Base-by-base conservation (phyloP, 2,329 filamentous ascomycete genomes). In the Ophiostoma quercus region DNA sequence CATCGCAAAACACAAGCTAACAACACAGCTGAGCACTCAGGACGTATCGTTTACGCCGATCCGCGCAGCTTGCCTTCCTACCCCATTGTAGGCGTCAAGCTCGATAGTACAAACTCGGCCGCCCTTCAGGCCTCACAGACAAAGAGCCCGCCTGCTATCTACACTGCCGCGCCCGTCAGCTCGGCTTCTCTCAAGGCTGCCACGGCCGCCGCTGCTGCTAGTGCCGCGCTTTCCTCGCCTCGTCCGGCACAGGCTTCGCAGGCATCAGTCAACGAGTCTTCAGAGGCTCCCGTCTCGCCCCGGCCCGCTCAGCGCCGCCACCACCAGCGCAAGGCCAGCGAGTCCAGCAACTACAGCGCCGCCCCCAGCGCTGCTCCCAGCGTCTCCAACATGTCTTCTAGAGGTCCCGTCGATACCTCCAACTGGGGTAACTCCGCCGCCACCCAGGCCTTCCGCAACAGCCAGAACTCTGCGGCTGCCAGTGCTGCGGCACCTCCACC, bases 51-150 rank as follows among this genome's bases (percentile, higher is more conserved):
- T 78, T 91, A 92, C 82, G 91, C 91, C 71, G 85, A 87, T 75
- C 86, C 90, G 62, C 83, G 87, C 76, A 88, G 91, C 74, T 84
- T 95, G 29, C 92, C 92, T 51, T 91, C 89, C 75, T 94, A 85
- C 75, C 91, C 92, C 14, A 88, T 89, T 11, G 78, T 83, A 70
- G 90, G 91, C 51, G 82, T 92, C 71, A 80, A 78, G 69, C 75
- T 82, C 63, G 82, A 84, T 67, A 47, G 62, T 63, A 72, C 67
- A 67, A 67, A 60, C 37, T 43, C 65, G 6, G 71, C 71, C 9
- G 71, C 71, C 14, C 25, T 69, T 7, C 43, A 16, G 11, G 71
- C 69, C 11, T 69, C 65, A 11, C 14, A 32, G 14, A 25, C 39
- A 34, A 72, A 69, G 54, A 71, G 69, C 57, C 71, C 71, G 63